phyloP scores from a whole-genome alignment of 2,329 filamentous ascomycete species.

The Emmonsia crescens region DNA sequence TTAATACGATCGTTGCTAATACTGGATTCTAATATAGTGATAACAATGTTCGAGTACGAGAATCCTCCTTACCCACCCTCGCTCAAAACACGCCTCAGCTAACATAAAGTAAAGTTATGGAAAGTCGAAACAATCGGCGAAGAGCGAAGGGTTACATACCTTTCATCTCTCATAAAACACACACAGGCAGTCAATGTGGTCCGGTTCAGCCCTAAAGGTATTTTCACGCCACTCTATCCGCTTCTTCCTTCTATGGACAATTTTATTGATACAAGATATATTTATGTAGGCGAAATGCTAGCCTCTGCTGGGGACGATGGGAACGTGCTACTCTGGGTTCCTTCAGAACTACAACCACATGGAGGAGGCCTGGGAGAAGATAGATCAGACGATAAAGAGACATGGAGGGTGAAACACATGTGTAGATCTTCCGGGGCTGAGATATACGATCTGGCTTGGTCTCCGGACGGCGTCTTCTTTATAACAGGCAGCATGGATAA shows the following conservation, averaged over 20 bases:
- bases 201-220: slow-evolving; percentile 87
- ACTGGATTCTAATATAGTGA: slow-evolving; percentile 40
- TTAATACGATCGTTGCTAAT: not conserved
- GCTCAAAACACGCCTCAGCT: slow-evolving; percentile 5
- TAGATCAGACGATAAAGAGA: slow-evolving; percentile 82
- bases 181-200: slow-evolving; percentile 98
- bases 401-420: slow-evolving; percentile 96
- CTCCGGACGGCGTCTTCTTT: slow-evolving; percentile 90
- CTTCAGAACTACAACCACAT: slow-evolving; percentile 61
- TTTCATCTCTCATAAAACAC: slow-evolving; percentile 85
- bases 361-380: slow-evolving; percentile 65
- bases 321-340: slow-evolving; percentile 93
- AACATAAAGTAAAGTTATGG: slow-evolving; percentile 59
- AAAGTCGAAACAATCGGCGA: slow-evolving; percentile 76
- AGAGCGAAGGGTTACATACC: slow-evolving; percentile 78
- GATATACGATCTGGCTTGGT: slow-evolving; percentile 98
- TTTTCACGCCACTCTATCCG: slow-evolving; percentile 14
- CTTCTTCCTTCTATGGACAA: not conserved
- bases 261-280: not conserved
- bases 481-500: slow-evolving; percentile 99
- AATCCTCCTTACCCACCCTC: slow-evolving; percentile 13
- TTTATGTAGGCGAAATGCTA: slow-evolving; percentile 66
- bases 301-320: slow-evolving; percentile 95
- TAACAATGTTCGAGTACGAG: slow-evolving; percentile 79
- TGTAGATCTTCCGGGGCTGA: slow-evolving; percentile 88